phyloP scores from a whole-genome alignment of 331 rosid genomes.

The Prunus yedoensis region DNA sequence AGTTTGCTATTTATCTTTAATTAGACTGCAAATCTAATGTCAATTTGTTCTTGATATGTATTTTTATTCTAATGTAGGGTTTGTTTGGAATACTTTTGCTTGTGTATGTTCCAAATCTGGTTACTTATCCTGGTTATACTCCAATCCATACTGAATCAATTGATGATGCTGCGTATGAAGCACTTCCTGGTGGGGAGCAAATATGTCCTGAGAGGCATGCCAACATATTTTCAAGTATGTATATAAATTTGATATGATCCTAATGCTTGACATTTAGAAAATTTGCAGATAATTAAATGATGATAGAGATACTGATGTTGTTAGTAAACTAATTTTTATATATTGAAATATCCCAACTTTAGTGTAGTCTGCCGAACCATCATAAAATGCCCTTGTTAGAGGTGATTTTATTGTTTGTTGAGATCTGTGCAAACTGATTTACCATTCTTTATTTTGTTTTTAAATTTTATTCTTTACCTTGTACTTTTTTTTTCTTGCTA shows the following conservation, averaged over 20 bases:
- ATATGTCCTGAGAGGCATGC: slow-evolving; percentile 79
- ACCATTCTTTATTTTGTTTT: neutral
- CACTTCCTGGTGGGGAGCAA: slow-evolving; percentile 81
- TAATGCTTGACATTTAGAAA: slow-evolving; percentile 3
- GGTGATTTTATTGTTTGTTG: neutral
- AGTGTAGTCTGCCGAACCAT: neutral
- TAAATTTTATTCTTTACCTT: too few species aligned
- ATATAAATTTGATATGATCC: slow-evolving; percentile 20
- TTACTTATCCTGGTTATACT: slow-evolving; percentile 78
- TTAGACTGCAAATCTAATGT: slow-evolving; percentile 1
- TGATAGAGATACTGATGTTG: slow-evolving; percentile 3
- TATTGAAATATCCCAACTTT: neutral
- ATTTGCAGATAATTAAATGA: slow-evolving; percentile 3
- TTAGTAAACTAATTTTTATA: neutral
- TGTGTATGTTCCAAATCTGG: slow-evolving; percentile 71
- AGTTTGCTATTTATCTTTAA: neutral
- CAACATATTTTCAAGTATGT: slow-evolving; percentile 73
- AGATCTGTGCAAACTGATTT: slow-evolving; percentile 2
- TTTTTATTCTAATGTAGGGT: slow-evolving; percentile 54
- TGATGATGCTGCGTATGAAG: slow-evolving; percentile 70
- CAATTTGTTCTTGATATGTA: neutral
- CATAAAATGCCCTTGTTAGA: neutral
- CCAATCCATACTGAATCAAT: slow-evolving; percentile 57
- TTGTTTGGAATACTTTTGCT: slow-evolving; percentile 79
- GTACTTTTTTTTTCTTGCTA: too few species aligned